Conservation (phyloP, 371 early-diverging fungal species). For the Mucor mucedo region DNA sequence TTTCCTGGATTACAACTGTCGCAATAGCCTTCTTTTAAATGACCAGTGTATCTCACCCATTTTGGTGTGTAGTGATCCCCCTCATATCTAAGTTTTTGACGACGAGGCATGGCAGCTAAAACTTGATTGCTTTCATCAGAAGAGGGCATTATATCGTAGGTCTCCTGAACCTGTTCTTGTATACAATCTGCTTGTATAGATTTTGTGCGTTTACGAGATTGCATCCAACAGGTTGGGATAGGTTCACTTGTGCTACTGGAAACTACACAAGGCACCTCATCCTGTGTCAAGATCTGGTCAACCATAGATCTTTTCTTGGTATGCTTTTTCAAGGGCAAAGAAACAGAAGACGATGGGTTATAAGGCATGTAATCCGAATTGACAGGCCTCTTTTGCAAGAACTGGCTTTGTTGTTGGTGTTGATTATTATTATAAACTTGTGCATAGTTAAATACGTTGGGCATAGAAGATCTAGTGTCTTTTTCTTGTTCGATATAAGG, state of each 20-base stretch:
- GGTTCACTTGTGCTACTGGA: conserved; percentile 24
- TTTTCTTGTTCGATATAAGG: background rate
- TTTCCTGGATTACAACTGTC: conserved; percentile 78
- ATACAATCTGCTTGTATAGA: conserved; percentile 4
- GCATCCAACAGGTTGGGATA: conserved; percentile 4
- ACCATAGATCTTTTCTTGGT: conserved; percentile 13
- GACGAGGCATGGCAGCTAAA: conserved; percentile 43
- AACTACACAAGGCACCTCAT: conserved; percentile 15
- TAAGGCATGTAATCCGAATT: background rate
- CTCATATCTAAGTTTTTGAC: conserved; percentile 64
- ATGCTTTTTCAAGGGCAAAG: conserved; percentile 20
- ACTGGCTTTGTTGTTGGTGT: too few relatives aligned
- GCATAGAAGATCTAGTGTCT: conserved; percentile 14
- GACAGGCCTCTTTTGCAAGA: too few relatives aligned
- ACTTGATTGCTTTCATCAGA: conserved; percentile 8
- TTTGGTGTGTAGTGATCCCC: conserved; percentile 84
- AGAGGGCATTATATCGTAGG: background rate
- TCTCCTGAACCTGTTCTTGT: background rate
- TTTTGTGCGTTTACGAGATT: conserved; percentile 16
- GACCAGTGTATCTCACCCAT: conserved; percentile 78
- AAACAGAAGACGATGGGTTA: conserved; percentile 5
- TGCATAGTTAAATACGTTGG: conserved; percentile 9
- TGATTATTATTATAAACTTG: too few relatives aligned
- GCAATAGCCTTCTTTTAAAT: conserved; percentile 82
- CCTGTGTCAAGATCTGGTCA: conserved; percentile 12